phyloP scores from a whole-genome alignment of 2,329 filamentous ascomycete species.

The Trichoderma simmonsii region DNA sequence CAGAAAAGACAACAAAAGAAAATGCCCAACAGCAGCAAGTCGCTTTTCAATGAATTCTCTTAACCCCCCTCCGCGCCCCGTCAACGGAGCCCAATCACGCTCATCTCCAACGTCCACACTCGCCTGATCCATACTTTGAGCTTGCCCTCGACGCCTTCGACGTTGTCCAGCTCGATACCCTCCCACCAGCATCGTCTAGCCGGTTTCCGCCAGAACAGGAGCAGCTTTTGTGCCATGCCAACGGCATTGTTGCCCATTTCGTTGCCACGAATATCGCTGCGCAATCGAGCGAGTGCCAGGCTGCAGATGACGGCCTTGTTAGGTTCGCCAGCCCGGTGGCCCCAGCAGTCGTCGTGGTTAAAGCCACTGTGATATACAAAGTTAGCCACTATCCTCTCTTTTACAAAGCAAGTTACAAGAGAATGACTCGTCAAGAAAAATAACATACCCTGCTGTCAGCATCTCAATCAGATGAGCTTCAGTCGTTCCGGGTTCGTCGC shows the following conservation, averaged over 20 bases:
- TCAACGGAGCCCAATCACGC: slow-evolving; percentile 78
- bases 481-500: slow-evolving; percentile 92
- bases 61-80: slow-evolving; percentile 19
- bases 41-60: background rate
- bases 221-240: slow-evolving; percentile 96
- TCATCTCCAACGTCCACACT: slow-evolving; percentile 99
- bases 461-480: slow-evolving; percentile 99
- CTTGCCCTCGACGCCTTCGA: slow-evolving; percentile 86
- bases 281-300: slow-evolving; percentile 84
- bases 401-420: background rate
- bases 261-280: slow-evolving; percentile 85
- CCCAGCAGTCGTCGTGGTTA: slow-evolving; percentile 93
- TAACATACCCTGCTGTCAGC: slow-evolving; percentile 88
- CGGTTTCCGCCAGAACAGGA: slow-evolving; percentile 97
- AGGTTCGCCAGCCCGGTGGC: slow-evolving; percentile 93
- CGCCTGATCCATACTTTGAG: slow-evolving; percentile 98
- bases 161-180: slow-evolving; percentile 83
- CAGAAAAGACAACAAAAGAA: background rate
- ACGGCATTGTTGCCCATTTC: slow-evolving; percentile 74
- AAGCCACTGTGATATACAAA: slow-evolving; percentile 65
- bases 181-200: slow-evolving; percentile 99
- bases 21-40: slow-evolving; percentile 1
- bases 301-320: slow-evolving; percentile 99
- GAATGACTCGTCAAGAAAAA: background rate
- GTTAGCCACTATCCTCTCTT: background rate